phyloP scores from a whole-genome alignment of 2,329 filamentous ascomycete species.

The Trichophyton verrucosum region DNA sequence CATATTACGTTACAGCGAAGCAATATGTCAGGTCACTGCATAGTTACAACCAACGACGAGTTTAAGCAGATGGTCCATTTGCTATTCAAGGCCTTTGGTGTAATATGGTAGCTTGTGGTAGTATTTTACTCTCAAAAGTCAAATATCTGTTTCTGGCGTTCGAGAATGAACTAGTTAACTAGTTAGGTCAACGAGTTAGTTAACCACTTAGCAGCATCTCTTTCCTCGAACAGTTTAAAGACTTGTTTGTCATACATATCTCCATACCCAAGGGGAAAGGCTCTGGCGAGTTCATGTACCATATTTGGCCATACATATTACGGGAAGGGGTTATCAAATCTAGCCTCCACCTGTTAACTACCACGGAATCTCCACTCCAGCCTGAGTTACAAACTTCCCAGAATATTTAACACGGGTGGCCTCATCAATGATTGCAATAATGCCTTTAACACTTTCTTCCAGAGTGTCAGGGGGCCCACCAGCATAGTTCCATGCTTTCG shows the following conservation, averaged over 20 bases:
- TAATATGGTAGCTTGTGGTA: neutral
- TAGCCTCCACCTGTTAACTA: neutral
- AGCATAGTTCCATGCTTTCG: constrained; percentile 23
- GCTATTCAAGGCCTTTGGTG: neutral
- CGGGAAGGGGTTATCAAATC: neutral
- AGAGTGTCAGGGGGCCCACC: constrained; percentile 19
- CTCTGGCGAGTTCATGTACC: too few species aligned
- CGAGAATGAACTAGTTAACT: too few species aligned
- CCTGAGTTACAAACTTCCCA: constrained; percentile 26
- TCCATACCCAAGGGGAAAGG: too few species aligned
- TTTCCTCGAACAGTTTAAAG: too few species aligned
- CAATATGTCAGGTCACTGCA: neutral
- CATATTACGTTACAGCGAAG: neutral
- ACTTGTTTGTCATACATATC: too few species aligned
- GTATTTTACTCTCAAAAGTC: neutral
- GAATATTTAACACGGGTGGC: constrained; percentile 23
- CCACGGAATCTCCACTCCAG: constrained; percentile 19
- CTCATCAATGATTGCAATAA: constrained; percentile 27
- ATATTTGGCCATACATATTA: too few species aligned
- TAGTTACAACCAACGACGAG: too few species aligned
- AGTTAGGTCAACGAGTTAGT: too few species aligned
- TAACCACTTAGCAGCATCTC: too few species aligned
- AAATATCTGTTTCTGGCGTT: too few species aligned
- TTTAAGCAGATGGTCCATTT: neutral
- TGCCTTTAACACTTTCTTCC: constrained; percentile 23